These are phyloP conservation scores for Moesziomyces antarcticus DNA, from an alignment of 1,284 basidiomycete genomes.

Conservation along the genomic window DNA sequence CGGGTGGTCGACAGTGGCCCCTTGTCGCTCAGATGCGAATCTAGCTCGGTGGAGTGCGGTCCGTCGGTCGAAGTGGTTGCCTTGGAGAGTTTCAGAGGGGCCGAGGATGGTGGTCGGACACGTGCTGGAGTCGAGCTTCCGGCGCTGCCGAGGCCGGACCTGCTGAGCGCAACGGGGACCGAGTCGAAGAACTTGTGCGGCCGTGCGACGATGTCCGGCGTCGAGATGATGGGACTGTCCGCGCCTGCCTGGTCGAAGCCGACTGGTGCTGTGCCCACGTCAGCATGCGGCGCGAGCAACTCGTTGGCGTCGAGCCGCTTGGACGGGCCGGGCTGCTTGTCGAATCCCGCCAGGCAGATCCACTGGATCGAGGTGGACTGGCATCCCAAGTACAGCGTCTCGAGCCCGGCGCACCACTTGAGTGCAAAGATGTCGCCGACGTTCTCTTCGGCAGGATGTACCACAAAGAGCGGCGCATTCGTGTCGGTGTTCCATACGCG, in stretches of 20 bases:
- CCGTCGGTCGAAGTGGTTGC: neutral
- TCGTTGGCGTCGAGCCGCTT: too few relatives aligned
- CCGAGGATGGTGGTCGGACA: neutral
- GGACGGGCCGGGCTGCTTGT: constrained; percentile 1
- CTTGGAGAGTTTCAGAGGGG: constrained; percentile 2
- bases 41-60: neutral
- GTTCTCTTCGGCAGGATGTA: constrained; percentile 85
- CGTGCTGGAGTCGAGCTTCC: constrained; percentile 32
- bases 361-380: constrained; percentile 77
- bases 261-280: neutral
- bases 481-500: constrained; percentile 86
- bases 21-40: neutral
- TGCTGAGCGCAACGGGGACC: constrained; percentile 65
- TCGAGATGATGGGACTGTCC: constrained; percentile 46
- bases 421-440: constrained; percentile 88
- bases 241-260: neutral
- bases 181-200: constrained; percentile 67
- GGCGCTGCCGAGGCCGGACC: constrained; percentile 35
- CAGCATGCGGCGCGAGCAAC: neutral
- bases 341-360: constrained; percentile 42
- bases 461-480: constrained; percentile 78
- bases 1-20: constrained; percentile 13
- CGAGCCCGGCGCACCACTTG: constrained; percentile 78
- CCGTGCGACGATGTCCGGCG: constrained; percentile 32
- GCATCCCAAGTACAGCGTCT: constrained; percentile 83